phyloP scores from a whole-genome alignment of 345 rosid species.

The Ceriops tagal region DNA sequence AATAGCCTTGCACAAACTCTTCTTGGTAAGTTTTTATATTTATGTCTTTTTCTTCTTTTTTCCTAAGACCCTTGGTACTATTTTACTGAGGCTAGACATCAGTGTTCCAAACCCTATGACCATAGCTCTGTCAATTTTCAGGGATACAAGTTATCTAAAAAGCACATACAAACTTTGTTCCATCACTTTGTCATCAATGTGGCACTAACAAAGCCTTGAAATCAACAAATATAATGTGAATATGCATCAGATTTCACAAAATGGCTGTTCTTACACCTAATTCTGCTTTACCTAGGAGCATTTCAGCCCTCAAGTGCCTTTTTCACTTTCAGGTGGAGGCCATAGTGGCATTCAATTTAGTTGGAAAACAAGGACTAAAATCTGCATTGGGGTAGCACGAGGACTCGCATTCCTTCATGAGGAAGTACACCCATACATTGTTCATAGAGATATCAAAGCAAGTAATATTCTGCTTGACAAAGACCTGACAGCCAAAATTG shows the following conservation, averaged over 20 bases:
- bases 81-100: slow-evolving; percentile 5
- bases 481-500: slow-evolving; percentile 72
- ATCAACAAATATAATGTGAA: background rate
- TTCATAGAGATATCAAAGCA: slow-evolving; percentile 96
- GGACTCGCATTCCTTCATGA: slow-evolving; percentile 94
- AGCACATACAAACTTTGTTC: background rate
- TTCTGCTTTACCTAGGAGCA: background rate
- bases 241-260: background rate
- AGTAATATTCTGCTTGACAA: slow-evolving; percentile 90
- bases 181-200: background rate
- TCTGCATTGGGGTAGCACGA: slow-evolving; percentile 72
- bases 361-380: slow-evolving; percentile 65
- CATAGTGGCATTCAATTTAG: slow-evolving; percentile 61
- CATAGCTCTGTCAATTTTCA: slow-evolving; percentile 1
- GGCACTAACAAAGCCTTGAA: background rate
- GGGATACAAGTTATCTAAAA: background rate
- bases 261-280: background rate
- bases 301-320: slow-evolving; percentile 9
- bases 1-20: slow-evolving; percentile 85
- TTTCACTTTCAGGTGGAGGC: slow-evolving; percentile 40
- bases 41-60: background rate
- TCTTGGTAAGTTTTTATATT: slow-evolving; percentile 48
- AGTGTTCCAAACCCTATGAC: background rate
- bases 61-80: background rate
- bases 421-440: slow-evolving; percentile 66